Evolutionary conservation across 495 filamentous ascomycete species (phyloP), one percentile per base, ranked within the genome.

Genomic region (Mycothermus thermophilus): DNA sequence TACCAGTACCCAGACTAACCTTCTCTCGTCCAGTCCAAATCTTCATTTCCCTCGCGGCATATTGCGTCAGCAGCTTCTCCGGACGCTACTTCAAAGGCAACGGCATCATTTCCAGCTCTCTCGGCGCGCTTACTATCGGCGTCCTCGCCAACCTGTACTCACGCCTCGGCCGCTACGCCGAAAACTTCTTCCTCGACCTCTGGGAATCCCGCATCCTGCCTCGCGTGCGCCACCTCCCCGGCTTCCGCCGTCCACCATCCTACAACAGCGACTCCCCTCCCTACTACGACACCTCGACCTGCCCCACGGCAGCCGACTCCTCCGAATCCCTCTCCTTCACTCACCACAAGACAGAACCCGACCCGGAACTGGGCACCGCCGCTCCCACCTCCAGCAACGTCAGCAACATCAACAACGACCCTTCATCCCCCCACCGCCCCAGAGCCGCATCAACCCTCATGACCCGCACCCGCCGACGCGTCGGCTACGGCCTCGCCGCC

Each of bases 71-170:
- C 52, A 87, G 74, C 57, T 88, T 83, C 54, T 78, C 73, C 29
- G 67, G 75, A 7, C 65, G 71, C 30, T 72, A 72, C 30, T 88
- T 95, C 55, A 55, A 64, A 20, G 71, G 71, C 14, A 86, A 87
- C 50, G 75, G 79, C 2, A 86, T 93, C 39, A 74, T 96, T 13
- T 77, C 79, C 26, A 84, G 77, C 52, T 84, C 83, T 2, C 63
- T 95, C 11, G 87, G 83, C 21, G 87, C 88, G 0, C 75, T 96
- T 38, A 75, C 79, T 15, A 79, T 95, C 34, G 88, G 88, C 15
- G 69, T 93, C 4, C 59, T 87, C 27, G 88, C 83, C 8, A 95
- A 95, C 53, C 50, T 92, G 6, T 93, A 95, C 60, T 81, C 81
- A 6, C 71, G 90, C 9, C 46, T 86, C n/a, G 68, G 78, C 35